A percentile compares a stretch with the other conserved stretches of the same genome.
Conservation (phyloP, 192 early-diverging fungal species). For the Lunasporangiospora selenospora region DNA sequence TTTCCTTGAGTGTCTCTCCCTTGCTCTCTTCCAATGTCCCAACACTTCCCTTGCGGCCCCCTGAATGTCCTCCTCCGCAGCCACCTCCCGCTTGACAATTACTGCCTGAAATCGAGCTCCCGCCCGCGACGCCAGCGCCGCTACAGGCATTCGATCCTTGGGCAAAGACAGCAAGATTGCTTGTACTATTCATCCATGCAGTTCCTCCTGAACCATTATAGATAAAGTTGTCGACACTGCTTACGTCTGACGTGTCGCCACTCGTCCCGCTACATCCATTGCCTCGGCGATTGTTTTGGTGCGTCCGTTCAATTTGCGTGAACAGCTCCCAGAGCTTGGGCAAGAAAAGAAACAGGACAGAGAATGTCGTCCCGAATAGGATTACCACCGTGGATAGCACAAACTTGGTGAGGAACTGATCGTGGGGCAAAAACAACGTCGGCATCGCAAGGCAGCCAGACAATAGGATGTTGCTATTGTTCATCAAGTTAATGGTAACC, state of each 20-base stretch:
- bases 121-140: too few species aligned
- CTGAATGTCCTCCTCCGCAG: constrained; percentile 3
- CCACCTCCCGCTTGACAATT: constrained; percentile 14
- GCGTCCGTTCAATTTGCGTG: constrained; percentile 16
- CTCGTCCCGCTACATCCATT: background rate
- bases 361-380: constrained; percentile 55
- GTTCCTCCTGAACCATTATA: constrained; percentile 15
- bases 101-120: too few species aligned
- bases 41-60: constrained; percentile 15
- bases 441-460: constrained; percentile 53
- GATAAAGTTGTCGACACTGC: constrained; percentile 21
- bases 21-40: constrained; percentile 14
- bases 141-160: background rate
- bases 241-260: background rate
- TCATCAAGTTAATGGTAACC: too few species aligned
- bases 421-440: constrained; percentile 40
- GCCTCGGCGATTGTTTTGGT: background rate
- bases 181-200: background rate
- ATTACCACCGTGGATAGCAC: constrained; percentile 49
- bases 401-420: constrained; percentile 54
- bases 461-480: constrained; percentile 54
- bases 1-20: constrained; percentile 30
- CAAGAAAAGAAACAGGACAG: constrained; percentile 54
- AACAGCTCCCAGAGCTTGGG: constrained; percentile 54
- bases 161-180: background rate